Evolutionary conservation across 805 yeast species (phyloP).

Genomic region (Candida anglica): DNA sequence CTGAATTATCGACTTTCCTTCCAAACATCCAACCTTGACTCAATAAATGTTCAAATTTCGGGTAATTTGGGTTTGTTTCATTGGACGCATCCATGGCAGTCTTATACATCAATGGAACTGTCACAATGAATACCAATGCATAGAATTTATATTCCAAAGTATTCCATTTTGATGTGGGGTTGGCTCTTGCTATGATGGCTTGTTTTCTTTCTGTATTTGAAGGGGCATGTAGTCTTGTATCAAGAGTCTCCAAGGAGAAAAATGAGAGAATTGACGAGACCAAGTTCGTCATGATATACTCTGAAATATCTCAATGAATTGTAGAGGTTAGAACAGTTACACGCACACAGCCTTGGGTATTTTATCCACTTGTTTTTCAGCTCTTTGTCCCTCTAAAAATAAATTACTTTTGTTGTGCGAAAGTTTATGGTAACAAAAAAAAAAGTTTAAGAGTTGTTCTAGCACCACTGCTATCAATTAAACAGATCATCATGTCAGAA

Average conservation of each 20-base stretch:
- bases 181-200: constrained; percentile 25
- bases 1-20: constrained; percentile 88
- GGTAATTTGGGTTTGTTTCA: constrained; percentile 70
- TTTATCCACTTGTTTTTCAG: not conserved
- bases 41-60: constrained; percentile 54
- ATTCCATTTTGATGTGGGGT: constrained; percentile 58
- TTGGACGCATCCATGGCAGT: constrained; percentile 81
- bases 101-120: constrained; percentile 78
- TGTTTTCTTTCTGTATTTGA: constrained; percentile 26
- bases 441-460: not conserved
- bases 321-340: too few relatives aligned
- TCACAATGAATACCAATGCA: constrained; percentile 54
- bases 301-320: too few relatives aligned
- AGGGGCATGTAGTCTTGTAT: constrained; percentile 45
- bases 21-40: constrained; percentile 89
- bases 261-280: constrained; percentile 22
- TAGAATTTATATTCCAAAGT: constrained; percentile 76
- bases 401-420: not conserved
- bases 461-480: not conserved
- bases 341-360: not conserved
- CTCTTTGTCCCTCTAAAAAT: not conserved
- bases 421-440: not conserved
- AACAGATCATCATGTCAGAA: not conserved
- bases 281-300: not conserved
- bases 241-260: constrained; percentile 50